These are phyloP conservation scores for Colletotrichum eremochloae DNA, from an alignment of 2,329 filamentous ascomycete species.

Conservation along the genomic window DNA sequence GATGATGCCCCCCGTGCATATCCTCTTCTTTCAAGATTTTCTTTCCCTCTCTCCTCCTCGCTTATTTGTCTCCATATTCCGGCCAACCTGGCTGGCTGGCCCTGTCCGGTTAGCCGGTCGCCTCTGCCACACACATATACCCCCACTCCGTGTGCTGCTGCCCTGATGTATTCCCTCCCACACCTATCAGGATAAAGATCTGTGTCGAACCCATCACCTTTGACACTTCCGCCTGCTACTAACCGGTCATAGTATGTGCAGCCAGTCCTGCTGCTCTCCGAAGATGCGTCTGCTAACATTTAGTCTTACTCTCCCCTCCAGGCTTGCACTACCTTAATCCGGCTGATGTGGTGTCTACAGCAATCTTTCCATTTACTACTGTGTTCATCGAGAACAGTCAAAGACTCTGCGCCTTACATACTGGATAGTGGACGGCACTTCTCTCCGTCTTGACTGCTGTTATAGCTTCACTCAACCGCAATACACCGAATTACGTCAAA, in stretches of 20 bases:
- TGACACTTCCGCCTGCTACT: conserved; percentile 25
- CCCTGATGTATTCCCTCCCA: conserved; percentile 34
- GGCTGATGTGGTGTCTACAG: not conserved
- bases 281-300: conserved; percentile 29
- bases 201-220: conserved; percentile 11
- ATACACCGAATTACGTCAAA: not conserved
- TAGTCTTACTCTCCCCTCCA: conserved; percentile 25
- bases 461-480: not conserved
- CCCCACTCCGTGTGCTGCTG: conserved; percentile 35
- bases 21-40: conserved; percentile 16
- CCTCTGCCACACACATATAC: conserved; percentile 26
- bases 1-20: conserved; percentile 35
- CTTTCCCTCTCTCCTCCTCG: not conserved
- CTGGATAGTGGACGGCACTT: not conserved
- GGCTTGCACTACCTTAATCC: not conserved
- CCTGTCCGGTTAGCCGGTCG: conserved; percentile 23
- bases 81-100: conserved; percentile 9
- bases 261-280: conserved; percentile 6
- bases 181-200: conserved; percentile 36
- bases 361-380: not conserved
- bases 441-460: not conserved
- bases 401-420: not conserved
- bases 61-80: conserved; percentile 23
- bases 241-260: conserved; percentile 32
- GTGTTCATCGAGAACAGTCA: not conserved